Percentiles rank a stretch among this genome's conserved stretches.
phyloP scores from a whole-genome alignment of 2,329 filamentous ascomycete species.

The Diaporthe sp. region DNA sequence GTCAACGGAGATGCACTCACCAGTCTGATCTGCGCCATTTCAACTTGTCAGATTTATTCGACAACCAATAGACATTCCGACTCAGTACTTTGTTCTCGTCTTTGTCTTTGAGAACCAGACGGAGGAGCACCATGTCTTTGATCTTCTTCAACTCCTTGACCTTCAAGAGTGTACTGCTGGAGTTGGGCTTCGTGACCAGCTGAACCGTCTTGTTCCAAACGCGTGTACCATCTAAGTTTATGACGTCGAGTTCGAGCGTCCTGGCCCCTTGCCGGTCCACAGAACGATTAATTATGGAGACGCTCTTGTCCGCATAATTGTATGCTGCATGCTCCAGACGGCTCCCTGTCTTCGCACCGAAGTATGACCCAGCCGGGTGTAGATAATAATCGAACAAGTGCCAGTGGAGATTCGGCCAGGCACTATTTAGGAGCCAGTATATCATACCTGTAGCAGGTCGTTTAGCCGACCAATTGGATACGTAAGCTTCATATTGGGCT shows the following conservation, averaged over 20 bases:
- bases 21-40: constrained; percentile 70
- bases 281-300: constrained; percentile 69
- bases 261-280: constrained; percentile 54
- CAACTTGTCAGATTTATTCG: constrained; percentile 59
- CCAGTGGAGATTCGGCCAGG: constrained; percentile 76
- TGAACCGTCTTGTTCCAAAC: background rate
- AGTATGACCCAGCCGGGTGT: constrained; percentile 69
- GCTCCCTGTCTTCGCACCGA: constrained; percentile 66
- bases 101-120: constrained; percentile 60
- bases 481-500: constrained; percentile 69
- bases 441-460: constrained; percentile 70
- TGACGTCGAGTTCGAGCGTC: constrained; percentile 61
- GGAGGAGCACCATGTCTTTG: constrained; percentile 62
- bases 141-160: constrained; percentile 46
- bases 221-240: constrained; percentile 59
- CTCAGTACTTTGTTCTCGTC: constrained; percentile 53
- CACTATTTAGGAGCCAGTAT: constrained; percentile 77
- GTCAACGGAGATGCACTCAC: constrained; percentile 50
- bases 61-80: constrained; percentile 72
- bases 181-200: constrained; percentile 57
- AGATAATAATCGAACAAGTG: constrained; percentile 74
- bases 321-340: constrained; percentile 67
- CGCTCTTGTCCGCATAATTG: constrained; percentile 59
- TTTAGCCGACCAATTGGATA: constrained; percentile 60
- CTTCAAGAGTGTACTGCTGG: constrained; percentile 51